phyloP scores from a whole-genome alignment of 2,329 filamentous ascomycete species.

The Talaromyces sp. region DNA sequence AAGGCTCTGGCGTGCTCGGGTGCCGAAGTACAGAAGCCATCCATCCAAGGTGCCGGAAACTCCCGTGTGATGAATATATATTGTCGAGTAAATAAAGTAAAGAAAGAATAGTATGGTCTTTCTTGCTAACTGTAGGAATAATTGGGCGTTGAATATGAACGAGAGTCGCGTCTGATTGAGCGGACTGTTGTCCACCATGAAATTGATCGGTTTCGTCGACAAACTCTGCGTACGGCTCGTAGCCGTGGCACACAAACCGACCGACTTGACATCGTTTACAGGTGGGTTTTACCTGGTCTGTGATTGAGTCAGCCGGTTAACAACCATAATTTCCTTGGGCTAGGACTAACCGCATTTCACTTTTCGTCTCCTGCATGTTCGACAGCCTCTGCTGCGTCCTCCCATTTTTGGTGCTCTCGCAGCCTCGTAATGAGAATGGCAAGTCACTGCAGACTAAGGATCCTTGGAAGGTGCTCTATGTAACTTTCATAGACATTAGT shows the following conservation, averaged over 20 bases:
- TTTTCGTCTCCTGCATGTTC: background rate
- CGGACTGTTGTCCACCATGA: background rate
- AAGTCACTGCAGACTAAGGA: background rate
- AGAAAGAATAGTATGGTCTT: background rate
- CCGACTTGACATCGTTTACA: background rate
- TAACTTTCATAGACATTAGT: too few relatives aligned
- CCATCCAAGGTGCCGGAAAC: background rate
- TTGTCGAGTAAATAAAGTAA: background rate
- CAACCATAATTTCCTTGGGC: background rate
- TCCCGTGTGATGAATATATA: background rate
- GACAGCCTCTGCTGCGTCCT: background rate
- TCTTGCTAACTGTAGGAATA: background rate
- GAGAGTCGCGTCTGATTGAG: background rate
- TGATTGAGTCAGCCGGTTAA: background rate
- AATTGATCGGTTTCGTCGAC: background rate
- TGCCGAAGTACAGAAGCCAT: background rate
- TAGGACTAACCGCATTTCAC: background rate
- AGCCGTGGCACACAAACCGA: background rate
- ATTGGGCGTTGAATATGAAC: background rate
- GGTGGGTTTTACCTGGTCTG: background rate
- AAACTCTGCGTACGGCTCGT: background rate
- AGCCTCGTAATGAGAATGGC: too few relatives aligned
- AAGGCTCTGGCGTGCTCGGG: background rate
- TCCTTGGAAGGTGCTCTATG: background rate
- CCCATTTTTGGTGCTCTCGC: background rate